A percentile compares a stretch with the other conserved stretches of the same genome.
Evolutionary conservation across 176 grass and related monocot species (phyloP).

Genomic region (Cenchrus purpureus): DNA sequence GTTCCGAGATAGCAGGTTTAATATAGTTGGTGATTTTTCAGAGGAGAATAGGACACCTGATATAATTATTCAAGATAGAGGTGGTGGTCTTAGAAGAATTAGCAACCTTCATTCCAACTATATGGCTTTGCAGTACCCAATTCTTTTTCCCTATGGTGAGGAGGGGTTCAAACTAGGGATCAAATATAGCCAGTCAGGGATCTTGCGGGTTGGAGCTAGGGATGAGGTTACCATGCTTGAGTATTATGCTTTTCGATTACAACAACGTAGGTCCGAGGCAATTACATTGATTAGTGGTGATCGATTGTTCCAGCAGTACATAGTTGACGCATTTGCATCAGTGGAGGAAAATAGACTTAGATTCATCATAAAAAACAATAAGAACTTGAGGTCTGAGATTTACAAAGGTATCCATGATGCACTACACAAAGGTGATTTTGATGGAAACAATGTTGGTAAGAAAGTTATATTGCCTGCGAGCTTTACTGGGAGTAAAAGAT

Average conservation of each 20-base stretch:
- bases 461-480: neutral
- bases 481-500: slow-evolving; percentile 1
- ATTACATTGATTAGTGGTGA: neutral
- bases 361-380: slow-evolving; percentile 1
- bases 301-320: neutral
- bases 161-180: neutral
- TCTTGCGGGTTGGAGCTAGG: neutral
- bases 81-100: neutral
- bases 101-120: slow-evolving; percentile 19
- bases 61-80: neutral
- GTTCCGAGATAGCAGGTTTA: neutral
- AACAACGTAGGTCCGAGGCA: neutral
- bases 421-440: neutral
- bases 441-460: neutral
- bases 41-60: neutral
- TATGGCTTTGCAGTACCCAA: neutral
- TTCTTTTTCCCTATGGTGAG: slow-evolving; percentile 1
- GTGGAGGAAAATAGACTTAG: neutral
- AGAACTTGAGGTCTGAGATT: neutral
- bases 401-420: slow-evolving; percentile 1
- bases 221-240: neutral
- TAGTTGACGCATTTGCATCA: neutral
- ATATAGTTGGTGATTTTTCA: slow-evolving; percentile 1
- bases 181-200: neutral
- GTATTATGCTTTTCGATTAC: neutral